Percentiles rank a stretch among this genome's conserved stretches.
Evolutionary conservation across 768 basidiomycete genomes (phyloP).

Genomic region (Tricholomella constricta): DNA sequence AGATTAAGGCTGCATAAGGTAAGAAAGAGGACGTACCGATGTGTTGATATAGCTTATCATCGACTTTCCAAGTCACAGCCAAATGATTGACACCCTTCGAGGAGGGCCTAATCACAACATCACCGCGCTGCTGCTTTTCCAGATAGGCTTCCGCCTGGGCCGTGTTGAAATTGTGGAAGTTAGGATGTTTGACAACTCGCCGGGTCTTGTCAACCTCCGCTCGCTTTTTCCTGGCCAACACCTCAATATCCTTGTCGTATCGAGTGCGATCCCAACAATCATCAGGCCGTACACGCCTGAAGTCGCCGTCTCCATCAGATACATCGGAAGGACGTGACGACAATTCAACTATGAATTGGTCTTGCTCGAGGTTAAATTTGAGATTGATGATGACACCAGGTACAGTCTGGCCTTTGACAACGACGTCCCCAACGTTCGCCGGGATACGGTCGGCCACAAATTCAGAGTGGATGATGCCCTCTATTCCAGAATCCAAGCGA

Average conservation of each 20-base stretch:
- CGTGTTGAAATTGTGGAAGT: slow-evolving; percentile 95
- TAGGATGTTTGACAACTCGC: slow-evolving; percentile 94
- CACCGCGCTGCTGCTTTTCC: slow-evolving; percentile 89
- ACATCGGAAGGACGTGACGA: slow-evolving; percentile 70
- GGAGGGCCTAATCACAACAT: slow-evolving; percentile 94
- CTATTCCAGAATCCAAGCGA: slow-evolving; percentile 91
- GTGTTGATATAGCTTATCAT: slow-evolving; percentile 93
- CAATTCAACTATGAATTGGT: slow-evolving; percentile 70
- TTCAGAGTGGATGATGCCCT: slow-evolving; percentile 68
- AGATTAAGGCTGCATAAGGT: not conserved
- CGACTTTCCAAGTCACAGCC: slow-evolving; percentile 99
- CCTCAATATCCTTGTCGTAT: slow-evolving; percentile 67
- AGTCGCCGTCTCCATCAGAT: slow-evolving; percentile 58
- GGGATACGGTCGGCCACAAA: slow-evolving; percentile 56
- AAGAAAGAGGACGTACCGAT: slow-evolving; percentile 61
- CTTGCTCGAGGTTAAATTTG: slow-evolving; percentile 59
- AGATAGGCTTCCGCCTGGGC: slow-evolving; percentile 87
- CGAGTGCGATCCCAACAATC: slow-evolving; percentile 66
- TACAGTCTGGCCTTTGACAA: slow-evolving; percentile 80
- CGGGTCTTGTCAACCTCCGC: slow-evolving; percentile 78
- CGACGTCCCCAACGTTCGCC: slow-evolving; percentile 43
- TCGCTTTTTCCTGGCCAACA: slow-evolving; percentile 80
- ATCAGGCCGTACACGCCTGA: slow-evolving; percentile 61
- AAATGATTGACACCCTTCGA: slow-evolving; percentile 93
- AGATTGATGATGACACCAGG: slow-evolving; percentile 77